phyloP scores from a whole-genome alignment of 2,329 filamentous ascomycete genomes.

The Sporothrix phasma region DNA sequence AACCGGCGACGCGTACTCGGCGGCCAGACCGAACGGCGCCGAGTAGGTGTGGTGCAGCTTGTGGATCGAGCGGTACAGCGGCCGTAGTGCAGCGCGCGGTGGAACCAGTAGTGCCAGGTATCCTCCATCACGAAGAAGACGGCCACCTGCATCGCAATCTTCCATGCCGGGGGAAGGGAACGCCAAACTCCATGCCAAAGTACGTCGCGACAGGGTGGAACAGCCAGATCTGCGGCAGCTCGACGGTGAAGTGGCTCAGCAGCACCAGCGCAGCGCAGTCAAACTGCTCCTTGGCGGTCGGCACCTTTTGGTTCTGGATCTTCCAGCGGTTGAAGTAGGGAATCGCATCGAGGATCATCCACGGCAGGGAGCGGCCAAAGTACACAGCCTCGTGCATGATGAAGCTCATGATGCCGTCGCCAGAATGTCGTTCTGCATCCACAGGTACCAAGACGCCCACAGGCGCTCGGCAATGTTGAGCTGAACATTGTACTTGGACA shows the following conservation, averaged over 20 bases:
- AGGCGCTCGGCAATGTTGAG: constrained; percentile 80
- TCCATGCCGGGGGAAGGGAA: constrained; percentile 77
- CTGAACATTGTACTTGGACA: constrained; percentile 67
- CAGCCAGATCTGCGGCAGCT: constrained; percentile 96
- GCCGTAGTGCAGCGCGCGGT: constrained; percentile 87
- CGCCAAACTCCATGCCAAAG: constrained; percentile 76
- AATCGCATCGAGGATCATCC: constrained; percentile 83
- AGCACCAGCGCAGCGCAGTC: constrained; percentile 88
- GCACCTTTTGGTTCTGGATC: constrained; percentile 84
- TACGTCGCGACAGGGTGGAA: constrained; percentile 95
- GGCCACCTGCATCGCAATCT: constrained; percentile 82
- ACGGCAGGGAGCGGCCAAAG: constrained; percentile 84
- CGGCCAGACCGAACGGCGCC: constrained; percentile 89
- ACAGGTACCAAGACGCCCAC: constrained; percentile 95
- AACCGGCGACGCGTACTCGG: constrained; percentile 95
- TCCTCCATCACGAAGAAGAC: constrained; percentile 96
- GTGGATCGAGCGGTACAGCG: constrained; percentile 92
- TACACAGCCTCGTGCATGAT: constrained; percentile 89
- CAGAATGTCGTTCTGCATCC: constrained; percentile 94
- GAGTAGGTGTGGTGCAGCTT: constrained; percentile 99
- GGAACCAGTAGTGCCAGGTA: constrained; percentile 96
- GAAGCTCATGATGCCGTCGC: constrained; percentile 96
- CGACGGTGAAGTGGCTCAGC: constrained; percentile 92
- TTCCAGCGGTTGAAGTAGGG: constrained; percentile 89
- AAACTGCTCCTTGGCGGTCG: constrained; percentile 88